Base-by-base conservation (phyloP, 805 yeast genomes). In the Suhomyces pyralidae region DNA sequence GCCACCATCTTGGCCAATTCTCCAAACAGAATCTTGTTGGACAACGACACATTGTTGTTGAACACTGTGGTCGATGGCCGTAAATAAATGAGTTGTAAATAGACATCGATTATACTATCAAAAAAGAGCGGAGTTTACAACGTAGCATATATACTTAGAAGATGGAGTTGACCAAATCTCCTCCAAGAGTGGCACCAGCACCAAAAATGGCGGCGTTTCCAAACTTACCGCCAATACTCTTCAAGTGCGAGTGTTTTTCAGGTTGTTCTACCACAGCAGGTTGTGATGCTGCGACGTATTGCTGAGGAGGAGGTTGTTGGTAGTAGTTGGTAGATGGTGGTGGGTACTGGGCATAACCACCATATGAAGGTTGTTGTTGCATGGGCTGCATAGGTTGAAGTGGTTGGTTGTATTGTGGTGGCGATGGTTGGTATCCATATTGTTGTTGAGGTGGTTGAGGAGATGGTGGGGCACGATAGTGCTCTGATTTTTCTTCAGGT, bases 141-240 rank as follows among this genome's bases (percentile, higher is more conserved):
- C 2, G 24, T 19, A 40, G 43, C 24, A 20, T 24, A 42, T 14
- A 24, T 22, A 42, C 9, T 32, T n/a, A 32, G 60, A 86, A 84
- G 54, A 89, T 86, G 43, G 88, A 79, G 62, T 87, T 83, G 40
- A 92, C 89, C 49, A 93, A 61, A 62, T 88, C 90, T 45, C 89
- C 80, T 64, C 98, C 98, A 51, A 92, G 77, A 1, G 97, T 86
- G 40, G 97, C 96, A 76, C 98, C 98, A 8, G 96, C 97, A 70
- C 97, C 97, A 59, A 90, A 93, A 47, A 92, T 82, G 34, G 96
- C 92, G n/a, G 97, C 96, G 59, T 90, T 84, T 54, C 96, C 97
- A 54, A 92, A 73, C 69, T 89, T 86, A 57, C 88, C 79, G 24
- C 96, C 96, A 59, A 89, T 82, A 62, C 80, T 85, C 69, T 82